A percentile compares a stretch with the other conserved stretches of the same genome.
These are phyloP conservation scores for Silene latifolia DNA, from an alignment of 148 eudicot genomes.

Conservation along the genomic window DNA sequence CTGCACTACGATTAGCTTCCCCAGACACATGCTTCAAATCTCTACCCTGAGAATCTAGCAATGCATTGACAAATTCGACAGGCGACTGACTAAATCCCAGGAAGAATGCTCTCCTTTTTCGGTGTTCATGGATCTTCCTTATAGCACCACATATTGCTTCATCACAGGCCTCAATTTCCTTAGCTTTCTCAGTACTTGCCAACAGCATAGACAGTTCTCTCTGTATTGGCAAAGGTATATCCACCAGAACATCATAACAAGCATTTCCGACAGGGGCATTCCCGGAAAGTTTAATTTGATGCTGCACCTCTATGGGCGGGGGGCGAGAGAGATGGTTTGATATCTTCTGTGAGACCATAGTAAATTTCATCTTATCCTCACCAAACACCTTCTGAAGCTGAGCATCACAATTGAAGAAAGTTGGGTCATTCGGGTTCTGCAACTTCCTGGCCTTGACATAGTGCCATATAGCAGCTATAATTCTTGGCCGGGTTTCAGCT, in stretches of 20 bases:
- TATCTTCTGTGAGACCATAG: slow-evolving; percentile 77
- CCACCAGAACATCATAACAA: slow-evolving; percentile 88
- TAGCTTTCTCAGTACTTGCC: slow-evolving; percentile 79
- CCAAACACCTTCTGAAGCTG: slow-evolving; percentile 84
- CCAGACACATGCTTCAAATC: slow-evolving; percentile 80
- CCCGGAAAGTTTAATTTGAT: slow-evolving; percentile 80
- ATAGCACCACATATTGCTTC: slow-evolving; percentile 81
- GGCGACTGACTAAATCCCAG: slow-evolving; percentile 95
- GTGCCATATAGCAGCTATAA: slow-evolving; percentile 88
- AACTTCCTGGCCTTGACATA: slow-evolving; percentile 89
- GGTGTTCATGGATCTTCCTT: slow-evolving; percentile 87
- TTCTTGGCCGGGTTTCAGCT: slow-evolving; percentile 90
- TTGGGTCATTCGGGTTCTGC: slow-evolving; percentile 81
- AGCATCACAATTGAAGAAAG: slow-evolving; percentile 73
- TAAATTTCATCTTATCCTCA: slow-evolving; percentile 76
- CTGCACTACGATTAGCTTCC: slow-evolving; percentile 71
- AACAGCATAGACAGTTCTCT: slow-evolving; percentile 72
- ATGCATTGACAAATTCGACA: slow-evolving; percentile 75
- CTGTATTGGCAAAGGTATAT: slow-evolving; percentile 87
- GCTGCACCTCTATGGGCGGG: slow-evolving; percentile 82
- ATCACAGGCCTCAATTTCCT: slow-evolving; percentile 81
- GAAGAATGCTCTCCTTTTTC: slow-evolving; percentile 79
- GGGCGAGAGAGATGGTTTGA: slow-evolving; percentile 74
- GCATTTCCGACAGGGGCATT: slow-evolving; percentile 71
- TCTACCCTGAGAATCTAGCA: slow-evolving; percentile 82